These are phyloP conservation scores for Auxenochlorella protothecoides DNA, from an alignment of 139 green algal species.

Conservation along the genomic window DNA sequence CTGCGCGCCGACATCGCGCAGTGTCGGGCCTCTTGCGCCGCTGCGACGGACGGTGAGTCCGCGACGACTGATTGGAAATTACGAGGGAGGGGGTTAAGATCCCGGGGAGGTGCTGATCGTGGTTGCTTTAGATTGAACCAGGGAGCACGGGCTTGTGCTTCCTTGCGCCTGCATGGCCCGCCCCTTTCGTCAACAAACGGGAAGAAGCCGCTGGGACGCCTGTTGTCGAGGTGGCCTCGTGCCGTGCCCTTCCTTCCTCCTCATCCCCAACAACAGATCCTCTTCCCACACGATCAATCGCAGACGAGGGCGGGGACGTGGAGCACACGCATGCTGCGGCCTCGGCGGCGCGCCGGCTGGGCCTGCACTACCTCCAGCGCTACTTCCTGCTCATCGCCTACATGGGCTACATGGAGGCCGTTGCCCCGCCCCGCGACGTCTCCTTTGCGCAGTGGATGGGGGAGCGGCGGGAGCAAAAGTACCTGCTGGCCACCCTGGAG, in stretches of 20 bases:
- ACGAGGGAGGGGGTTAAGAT: no score
- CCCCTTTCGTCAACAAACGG: no score
- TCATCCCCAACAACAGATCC: no score
- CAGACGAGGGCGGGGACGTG: no score
- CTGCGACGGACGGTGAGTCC: background rate
- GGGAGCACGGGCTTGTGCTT: no score
- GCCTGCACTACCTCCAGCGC: slow-evolving; percentile 84
- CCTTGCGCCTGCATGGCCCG: no score
- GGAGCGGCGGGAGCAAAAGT: slow-evolving; percentile 44
- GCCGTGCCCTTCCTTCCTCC: no score
- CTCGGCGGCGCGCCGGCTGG: slow-evolving; percentile 57
- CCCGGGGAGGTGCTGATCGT: no score
- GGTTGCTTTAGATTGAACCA: no score
- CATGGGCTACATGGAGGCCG: slow-evolving; percentile 9
- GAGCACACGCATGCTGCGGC: background rate
- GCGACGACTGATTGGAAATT: background rate
- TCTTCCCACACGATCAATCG: background rate
- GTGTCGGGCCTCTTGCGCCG: slow-evolving; percentile 12
- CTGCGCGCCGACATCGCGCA: slow-evolving; percentile 57
- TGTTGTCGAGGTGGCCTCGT: no score
- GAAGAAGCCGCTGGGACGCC: no score
- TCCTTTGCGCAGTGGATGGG: slow-evolving; percentile 46
- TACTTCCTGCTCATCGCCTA: slow-evolving; percentile 83
- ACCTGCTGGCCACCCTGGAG: slow-evolving; percentile 39
- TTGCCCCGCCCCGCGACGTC: background rate